Conservation (phyloP, 768 basidiomycete genomes). For the Flagelloscypha sp. region DNA sequence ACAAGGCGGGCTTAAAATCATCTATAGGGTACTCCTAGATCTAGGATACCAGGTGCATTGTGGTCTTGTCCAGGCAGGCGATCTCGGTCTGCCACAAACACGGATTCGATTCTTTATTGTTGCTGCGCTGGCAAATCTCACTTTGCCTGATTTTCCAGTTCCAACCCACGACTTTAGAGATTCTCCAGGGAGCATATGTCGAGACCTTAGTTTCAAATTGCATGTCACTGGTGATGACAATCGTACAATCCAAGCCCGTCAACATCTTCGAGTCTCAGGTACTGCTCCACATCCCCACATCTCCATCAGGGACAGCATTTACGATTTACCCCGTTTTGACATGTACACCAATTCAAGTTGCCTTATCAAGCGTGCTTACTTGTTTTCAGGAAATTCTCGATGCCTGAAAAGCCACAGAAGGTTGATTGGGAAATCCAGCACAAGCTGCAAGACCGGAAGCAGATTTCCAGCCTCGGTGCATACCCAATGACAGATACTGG, state of each 20-base stretch:
- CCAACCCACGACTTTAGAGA: constrained; percentile 51
- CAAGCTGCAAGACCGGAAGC: constrained; percentile 23
- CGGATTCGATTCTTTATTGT: constrained; percentile 47
- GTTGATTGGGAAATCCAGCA: constrained; percentile 25
- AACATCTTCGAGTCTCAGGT: constrained; percentile 35
- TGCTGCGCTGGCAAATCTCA: constrained; percentile 33
- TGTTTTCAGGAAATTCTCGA: constrained; percentile 28
- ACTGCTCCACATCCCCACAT: constrained; percentile 50
- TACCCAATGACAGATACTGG: too few relatives aligned
- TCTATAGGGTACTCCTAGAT: constrained; percentile 50
- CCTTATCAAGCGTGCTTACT: constrained; percentile 13
- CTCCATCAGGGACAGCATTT: constrained; percentile 64
- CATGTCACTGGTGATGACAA: constrained; percentile 22
- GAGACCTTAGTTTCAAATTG: too few relatives aligned
- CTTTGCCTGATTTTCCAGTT: constrained; percentile 44
- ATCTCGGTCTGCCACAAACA: constrained; percentile 50
- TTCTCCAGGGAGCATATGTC: too few relatives aligned
- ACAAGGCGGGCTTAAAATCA: constrained; percentile 69
- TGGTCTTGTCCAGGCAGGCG: constrained; percentile 42
- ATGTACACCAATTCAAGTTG: constrained; percentile 38
- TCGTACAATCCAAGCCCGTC: constrained; percentile 33
- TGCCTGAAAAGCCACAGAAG: constrained; percentile 9
- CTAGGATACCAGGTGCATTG: constrained; percentile 63
- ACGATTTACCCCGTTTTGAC: constrained; percentile 64
- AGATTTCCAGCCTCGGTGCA: not conserved